Evolutionary conservation across 352 stramenopile species (phyloP), one percentile per base, ranked within the genome.

Genomic region (Globisporangium cystogenes): DNA sequence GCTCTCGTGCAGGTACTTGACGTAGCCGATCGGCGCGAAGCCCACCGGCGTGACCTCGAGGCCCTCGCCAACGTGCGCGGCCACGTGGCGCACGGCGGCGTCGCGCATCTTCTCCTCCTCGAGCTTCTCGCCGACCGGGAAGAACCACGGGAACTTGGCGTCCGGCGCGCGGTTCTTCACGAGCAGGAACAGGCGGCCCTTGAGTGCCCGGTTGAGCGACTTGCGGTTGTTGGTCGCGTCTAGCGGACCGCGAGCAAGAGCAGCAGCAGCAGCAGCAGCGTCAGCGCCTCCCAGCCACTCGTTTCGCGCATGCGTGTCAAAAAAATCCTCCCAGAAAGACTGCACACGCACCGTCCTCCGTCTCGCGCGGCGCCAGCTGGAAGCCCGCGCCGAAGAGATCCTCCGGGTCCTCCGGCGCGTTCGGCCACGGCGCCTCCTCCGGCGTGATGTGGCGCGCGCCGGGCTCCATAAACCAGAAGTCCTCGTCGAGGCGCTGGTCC

Each of bases 391-490:
- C 82, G 14, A 91, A 65, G 40, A 87, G 64, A 43, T 90, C 78
- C 42, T 91, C 80, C 1, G 75, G 67, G 51, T 90, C 71, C 8
- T 86, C 67, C 45, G 69, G 57, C 27, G 68, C 80, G 37, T 82
- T 78, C 14, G 80, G 77, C 64, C 66, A 69, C 52, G 78, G 76
- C 6, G 76, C 80, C 54, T 93, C 82, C 51, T 93, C 82, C 2
- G 82, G 80, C 55, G 70, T 78, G 50, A 90, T 82, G 59, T 93
- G 75, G 48, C 59, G 74, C 31, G 76, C 60, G 3, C 82, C 82
- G 1, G 82, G 76, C 55, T 93, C 82, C 69, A 86, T 86, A 66
- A 88, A 90, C 82, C 82, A 93, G 52, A 93, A 93, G 44, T 86
- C 80, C 36, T 91, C 77, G 41, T 89, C 79, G 31, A 93, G 44